Base-by-base conservation (phyloP, 441 rosid species). In the Gossypium lobatum region DNA sequence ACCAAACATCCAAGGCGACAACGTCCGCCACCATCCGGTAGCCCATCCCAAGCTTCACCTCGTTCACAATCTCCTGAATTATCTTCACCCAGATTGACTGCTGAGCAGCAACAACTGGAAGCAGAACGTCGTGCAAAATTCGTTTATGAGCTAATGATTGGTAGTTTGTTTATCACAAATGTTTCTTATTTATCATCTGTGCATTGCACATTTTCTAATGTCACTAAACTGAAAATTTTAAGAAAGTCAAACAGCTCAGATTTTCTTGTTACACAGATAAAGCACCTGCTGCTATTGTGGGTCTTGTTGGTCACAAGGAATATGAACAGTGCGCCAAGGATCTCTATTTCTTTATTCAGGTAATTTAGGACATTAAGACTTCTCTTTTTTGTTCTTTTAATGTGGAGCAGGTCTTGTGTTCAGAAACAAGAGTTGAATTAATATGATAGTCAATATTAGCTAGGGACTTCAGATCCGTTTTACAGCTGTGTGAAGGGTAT, bases 331-430 rank as follows among this genome's bases (percentile, higher is more conserved):
- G 92, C 75, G 96, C 92, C 0, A 91, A 86, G 84, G 99, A 96
- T 78, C 89, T 96, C 65, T 96, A 96, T 81, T 91, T 88, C 85
- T 92, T 96, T 82, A 88, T 96, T 76, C 99, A 96, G 97, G 99
- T 92, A 87, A 48, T 61, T 17, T 37, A 16, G 48, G 28, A 46
- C 6, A 5, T 58, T 45, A 16, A 7, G n/a, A 23, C 9, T 60
- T 21, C 11, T 42, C 6, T 23, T 59, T 54, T 72, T 60, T 1
- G 18, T 59, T 60, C 21, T 60, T 21, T 71, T 42, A 37, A 31
- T 0, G 17, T 6, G 5, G 20, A 25, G 14, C 64, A 5, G 1
- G 54, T 37, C 64, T 18, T 54, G 1, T 39, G 14, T 39, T 18
- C 11, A 20, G 34, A 68, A 68, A 31, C n/a, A 50, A 37, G 60